A percentile compares a stretch with the other conserved stretches of the same genome.
phyloP scores from a whole-genome alignment of 2,329 filamentous ascomycete species.

The Diaporthe sp. region DNA sequence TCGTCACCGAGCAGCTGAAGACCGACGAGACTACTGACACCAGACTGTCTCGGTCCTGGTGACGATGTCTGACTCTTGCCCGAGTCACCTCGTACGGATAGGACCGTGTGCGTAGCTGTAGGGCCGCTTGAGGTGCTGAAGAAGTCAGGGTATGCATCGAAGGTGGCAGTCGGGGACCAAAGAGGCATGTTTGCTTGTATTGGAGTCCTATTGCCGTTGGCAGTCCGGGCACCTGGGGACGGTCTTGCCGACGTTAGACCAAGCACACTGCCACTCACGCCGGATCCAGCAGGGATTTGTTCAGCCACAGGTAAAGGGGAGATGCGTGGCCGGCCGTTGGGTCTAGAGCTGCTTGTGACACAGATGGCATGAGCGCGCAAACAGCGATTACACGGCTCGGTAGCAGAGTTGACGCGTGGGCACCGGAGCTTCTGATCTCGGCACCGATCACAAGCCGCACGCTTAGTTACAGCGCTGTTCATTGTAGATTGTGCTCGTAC shows the following conservation, averaged over 20 bases:
- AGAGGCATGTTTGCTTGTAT: not conserved
- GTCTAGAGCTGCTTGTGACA: not conserved
- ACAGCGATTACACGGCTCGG: not conserved
- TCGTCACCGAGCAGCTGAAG: not conserved
- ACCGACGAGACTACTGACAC: not conserved
- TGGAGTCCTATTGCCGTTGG: not conserved
- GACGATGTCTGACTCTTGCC: not conserved
- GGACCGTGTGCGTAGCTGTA: not conserved
- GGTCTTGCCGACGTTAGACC: not conserved
- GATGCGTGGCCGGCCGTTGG: not conserved
- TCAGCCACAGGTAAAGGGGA: not conserved
- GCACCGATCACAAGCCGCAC: not conserved
- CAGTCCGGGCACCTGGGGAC: not conserved
- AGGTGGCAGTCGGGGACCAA: not conserved
- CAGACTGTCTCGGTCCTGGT: not conserved
- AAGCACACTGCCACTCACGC: not conserved
- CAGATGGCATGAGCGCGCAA: not conserved
- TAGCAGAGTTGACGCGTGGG: not conserved
- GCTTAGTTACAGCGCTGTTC: not conserved
- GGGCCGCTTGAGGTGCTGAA: not conserved
- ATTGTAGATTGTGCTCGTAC: not conserved
- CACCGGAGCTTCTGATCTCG: conserved; percentile 5
- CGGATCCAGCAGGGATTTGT: not conserved
- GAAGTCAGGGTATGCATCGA: not conserved
- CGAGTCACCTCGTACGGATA: not conserved